phyloP scores from a whole-genome alignment of 345 rosid genomes.

The rapeseed (Brassica napus) region DNA sequence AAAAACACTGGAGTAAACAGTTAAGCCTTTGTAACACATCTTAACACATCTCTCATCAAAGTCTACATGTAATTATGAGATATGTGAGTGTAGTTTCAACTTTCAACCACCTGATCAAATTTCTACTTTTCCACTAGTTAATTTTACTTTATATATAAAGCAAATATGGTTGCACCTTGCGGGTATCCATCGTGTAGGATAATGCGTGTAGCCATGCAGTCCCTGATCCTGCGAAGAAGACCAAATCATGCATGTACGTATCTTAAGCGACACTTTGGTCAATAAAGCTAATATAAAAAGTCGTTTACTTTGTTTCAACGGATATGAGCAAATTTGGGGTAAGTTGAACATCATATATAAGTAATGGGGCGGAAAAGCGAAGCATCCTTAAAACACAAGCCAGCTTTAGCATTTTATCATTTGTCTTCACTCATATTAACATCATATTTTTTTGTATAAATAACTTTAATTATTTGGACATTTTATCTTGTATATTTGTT shows the following conservation, averaged over 20 bases:
- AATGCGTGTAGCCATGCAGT: slow-evolving; percentile 45
- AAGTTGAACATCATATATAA: slow-evolving; percentile 22
- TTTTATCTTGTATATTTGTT: background rate
- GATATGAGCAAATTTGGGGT: slow-evolving; percentile 19
- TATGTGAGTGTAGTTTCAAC: slow-evolving; percentile 11
- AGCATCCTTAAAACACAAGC: slow-evolving; percentile 50
- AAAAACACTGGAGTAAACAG: too few relatives aligned
- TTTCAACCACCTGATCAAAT: slow-evolving; percentile 34
- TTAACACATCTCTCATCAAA: slow-evolving; percentile 14
- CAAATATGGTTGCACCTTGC: slow-evolving; percentile 15
- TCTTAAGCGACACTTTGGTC: slow-evolving; percentile 38
- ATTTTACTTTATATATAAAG: slow-evolving; percentile 10
- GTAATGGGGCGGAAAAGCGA: slow-evolving; percentile 15
- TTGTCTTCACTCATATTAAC: background rate
- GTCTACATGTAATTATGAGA: slow-evolving; percentile 31
- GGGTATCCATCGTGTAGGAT: slow-evolving; percentile 27
- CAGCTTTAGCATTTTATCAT: slow-evolving; percentile 25
- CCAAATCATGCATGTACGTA: slow-evolving; percentile 42
- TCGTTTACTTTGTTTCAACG: slow-evolving; percentile 40
- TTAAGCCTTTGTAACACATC: background rate
- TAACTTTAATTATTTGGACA: background rate
- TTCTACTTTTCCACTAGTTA: slow-evolving; percentile 22
- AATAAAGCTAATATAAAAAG: slow-evolving; percentile 26
- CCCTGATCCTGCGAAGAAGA: slow-evolving; percentile 31
- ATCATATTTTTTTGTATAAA: background rate